These are phyloP conservation scores for Capsicum chinense DNA, from an alignment of 257 asterid species.

Conservation along the genomic window DNA sequence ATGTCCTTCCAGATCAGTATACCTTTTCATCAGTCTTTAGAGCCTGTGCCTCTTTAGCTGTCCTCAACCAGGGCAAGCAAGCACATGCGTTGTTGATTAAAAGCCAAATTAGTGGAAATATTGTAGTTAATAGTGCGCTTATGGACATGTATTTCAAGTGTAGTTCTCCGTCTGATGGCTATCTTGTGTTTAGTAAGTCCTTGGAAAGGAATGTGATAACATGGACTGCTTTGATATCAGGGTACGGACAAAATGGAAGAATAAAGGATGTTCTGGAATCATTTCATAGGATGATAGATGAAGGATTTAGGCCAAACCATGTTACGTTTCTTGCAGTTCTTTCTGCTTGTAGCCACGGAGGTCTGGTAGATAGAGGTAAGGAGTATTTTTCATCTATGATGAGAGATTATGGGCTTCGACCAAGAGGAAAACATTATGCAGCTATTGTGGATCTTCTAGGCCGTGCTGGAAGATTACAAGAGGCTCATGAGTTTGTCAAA, in stretches of 20 bases:
- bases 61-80: conserved; percentile 83
- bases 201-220: conserved; percentile 74
- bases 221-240: conserved; percentile 88
- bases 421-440: conserved; percentile 80
- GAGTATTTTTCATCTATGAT: conserved; percentile 72
- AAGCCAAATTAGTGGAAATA: conserved; percentile 60
- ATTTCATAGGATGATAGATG: conserved; percentile 75
- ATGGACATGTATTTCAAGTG: conserved; percentile 98
- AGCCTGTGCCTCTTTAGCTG: conserved; percentile 90
- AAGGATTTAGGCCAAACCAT: conserved; percentile 85
- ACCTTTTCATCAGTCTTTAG: conserved; percentile 86
- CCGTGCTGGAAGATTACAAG: conserved; percentile 83
- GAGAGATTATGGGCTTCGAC: conserved; percentile 74
- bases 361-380: conserved; percentile 74
- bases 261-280: conserved; percentile 63
- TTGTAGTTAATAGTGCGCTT: conserved; percentile 81
- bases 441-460: conserved; percentile 87
- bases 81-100: conserved; percentile 75
- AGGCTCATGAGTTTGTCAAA: conserved; percentile 69
- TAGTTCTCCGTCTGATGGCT: conserved; percentile 76
- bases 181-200: conserved; percentile 66
- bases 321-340: conserved; percentile 88
- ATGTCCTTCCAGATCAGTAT: conserved; percentile 81
- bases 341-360: conserved; percentile 91
- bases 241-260: conserved; percentile 86